Evolutionary conservation across 1,284 basidiomycete genomes (phyloP).

Genomic region (Ustilago crameri): DNA sequence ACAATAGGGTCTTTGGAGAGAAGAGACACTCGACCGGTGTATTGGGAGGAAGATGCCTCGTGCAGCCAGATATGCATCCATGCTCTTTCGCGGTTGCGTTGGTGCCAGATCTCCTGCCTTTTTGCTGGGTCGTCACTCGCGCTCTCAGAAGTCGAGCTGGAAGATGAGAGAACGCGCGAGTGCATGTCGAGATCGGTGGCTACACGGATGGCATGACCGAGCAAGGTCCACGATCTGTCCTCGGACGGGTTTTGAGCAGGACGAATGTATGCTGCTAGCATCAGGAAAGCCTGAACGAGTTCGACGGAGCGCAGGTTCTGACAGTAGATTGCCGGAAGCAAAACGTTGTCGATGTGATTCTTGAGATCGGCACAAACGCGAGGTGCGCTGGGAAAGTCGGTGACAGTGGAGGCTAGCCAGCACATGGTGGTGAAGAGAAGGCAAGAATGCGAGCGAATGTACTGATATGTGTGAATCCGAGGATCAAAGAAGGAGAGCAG

Average conservation of each 20-base stretch:
- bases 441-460: constrained; percentile 35
- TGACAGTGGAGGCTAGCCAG: constrained; percentile 37
- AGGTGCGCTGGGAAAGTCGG: constrained; percentile 21
- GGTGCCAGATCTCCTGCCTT: constrained; percentile 21
- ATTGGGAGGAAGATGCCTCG: constrained; percentile 41
- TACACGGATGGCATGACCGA: constrained; percentile 40
- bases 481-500: constrained; percentile 45
- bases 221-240: constrained; percentile 43
- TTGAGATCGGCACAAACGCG: constrained; percentile 34
- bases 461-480: constrained; percentile 36
- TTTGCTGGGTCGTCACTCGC: neutral
- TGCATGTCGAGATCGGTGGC: constrained; percentile 46
- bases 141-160: constrained; percentile 3
- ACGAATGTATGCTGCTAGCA: constrained; percentile 43
- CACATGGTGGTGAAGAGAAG: constrained; percentile 47
- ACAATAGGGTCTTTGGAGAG: constrained; percentile 40
- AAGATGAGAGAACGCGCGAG: constrained; percentile 27
- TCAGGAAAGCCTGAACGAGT: constrained; percentile 42
- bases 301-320: constrained; percentile 49
- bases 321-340: constrained; percentile 41
- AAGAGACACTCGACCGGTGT: constrained; percentile 41
- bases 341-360: constrained; percentile 34
- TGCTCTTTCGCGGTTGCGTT: constrained; percentile 33
- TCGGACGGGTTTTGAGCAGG: constrained; percentile 37
- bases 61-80: constrained; percentile 53